These are phyloP conservation scores for Monosporascus sp. DNA, from an alignment of 2,329 filamentous ascomycete genomes.

Conservation along the genomic window DNA sequence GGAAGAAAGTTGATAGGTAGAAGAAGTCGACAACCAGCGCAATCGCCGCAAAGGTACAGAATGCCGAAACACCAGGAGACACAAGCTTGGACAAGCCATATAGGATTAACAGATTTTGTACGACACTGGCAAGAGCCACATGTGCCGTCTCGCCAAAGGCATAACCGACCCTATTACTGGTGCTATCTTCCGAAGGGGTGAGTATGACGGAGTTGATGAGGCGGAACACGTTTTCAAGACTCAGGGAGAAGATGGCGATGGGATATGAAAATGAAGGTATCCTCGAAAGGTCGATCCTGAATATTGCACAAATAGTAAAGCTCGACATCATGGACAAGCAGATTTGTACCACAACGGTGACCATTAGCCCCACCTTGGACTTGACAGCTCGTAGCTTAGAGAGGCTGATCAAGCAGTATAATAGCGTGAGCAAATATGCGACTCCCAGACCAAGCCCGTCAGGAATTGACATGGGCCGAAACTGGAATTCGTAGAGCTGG, in stretches of 20 bases:
- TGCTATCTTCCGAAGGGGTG: constrained; percentile 63
- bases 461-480: constrained; percentile 63
- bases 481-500: constrained; percentile 72
- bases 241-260: constrained; percentile 69
- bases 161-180: constrained; percentile 63
- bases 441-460: constrained; percentile 60
- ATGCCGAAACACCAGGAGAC: constrained; percentile 64
- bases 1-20: constrained; percentile 73
- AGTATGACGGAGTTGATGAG: constrained; percentile 73
- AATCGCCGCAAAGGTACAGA: constrained; percentile 70
- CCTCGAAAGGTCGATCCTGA: constrained; percentile 68
- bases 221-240: constrained; percentile 72
- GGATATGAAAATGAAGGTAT: constrained; percentile 72
- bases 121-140: constrained; percentile 60
- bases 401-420: constrained; percentile 63
- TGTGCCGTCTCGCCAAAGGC: constrained; percentile 70
- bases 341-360: constrained; percentile 66
- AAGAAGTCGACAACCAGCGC: constrained; percentile 73
- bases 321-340: constrained; percentile 69
- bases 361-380: constrained; percentile 65
- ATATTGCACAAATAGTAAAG: constrained; percentile 71
- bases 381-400: constrained; percentile 69
- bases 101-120: constrained; percentile 64
- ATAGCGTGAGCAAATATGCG: constrained; percentile 57
- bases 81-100: constrained; percentile 61